phyloP scores from a whole-genome alignment of 352 stramenopile genomes.

The Elongisporangium senticosum region DNA sequence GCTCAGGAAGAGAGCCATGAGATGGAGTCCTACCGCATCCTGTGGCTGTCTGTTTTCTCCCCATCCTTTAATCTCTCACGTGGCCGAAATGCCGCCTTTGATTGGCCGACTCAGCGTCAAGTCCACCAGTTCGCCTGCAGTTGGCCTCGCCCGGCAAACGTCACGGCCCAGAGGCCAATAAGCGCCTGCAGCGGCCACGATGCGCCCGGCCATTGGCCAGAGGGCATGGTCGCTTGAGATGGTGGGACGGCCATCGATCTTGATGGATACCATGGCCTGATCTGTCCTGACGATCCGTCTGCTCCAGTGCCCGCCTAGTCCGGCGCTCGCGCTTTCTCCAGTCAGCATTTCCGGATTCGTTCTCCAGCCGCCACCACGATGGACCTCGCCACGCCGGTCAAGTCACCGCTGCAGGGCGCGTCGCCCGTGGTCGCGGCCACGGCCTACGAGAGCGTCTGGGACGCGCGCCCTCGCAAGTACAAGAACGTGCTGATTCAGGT shows the following conservation, averaged over 20 bases:
- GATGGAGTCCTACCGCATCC: no score
- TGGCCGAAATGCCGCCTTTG: background rate
- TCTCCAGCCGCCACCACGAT: background rate
- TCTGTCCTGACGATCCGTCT: no score
- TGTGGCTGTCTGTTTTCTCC: background rate
- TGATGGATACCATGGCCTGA: background rate
- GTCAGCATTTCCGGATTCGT: slow-evolving; percentile 1
- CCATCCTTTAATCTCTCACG: background rate
- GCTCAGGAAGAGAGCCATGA: no score
- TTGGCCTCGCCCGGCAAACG: background rate
- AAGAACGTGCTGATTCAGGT: slow-evolving; percentile 34
- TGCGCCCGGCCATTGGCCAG: background rate
- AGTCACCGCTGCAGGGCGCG: slow-evolving; percentile 2
- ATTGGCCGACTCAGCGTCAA: background rate
- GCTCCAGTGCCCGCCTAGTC: background rate
- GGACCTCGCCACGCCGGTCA: slow-evolving; percentile 1
- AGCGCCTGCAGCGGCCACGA: background rate
- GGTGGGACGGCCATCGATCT: background rate
- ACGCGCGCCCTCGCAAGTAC: slow-evolving; percentile 28
- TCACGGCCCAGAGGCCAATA: background rate
- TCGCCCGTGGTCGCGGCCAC: slow-evolving; percentile 1
- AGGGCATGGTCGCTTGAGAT: background rate
- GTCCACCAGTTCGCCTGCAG: background rate
- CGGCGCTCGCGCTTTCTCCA: background rate
- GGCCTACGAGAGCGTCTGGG: slow-evolving; percentile 17